Percentiles rank a stretch among this genome's conserved stretches.
These are phyloP conservation scores for Akanthomyces uredinophilus DNA, from an alignment of 2,329 filamentous ascomycete species.

Conservation along the genomic window DNA sequence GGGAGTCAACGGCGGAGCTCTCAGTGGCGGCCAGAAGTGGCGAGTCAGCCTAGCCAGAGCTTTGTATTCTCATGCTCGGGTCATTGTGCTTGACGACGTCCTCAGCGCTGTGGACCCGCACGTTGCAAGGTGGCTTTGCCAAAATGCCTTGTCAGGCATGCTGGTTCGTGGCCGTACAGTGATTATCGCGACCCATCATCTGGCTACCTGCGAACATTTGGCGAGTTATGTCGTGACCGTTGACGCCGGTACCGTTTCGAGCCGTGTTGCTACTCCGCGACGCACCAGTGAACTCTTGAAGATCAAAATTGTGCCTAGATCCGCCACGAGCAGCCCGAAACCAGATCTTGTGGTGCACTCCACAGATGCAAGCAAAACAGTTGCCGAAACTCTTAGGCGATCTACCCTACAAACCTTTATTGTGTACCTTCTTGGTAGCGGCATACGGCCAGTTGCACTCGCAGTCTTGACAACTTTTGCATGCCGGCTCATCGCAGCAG, in stretches of 20 bases:
- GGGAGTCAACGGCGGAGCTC: slow-evolving; percentile 69
- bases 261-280: not conserved
- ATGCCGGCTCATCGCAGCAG: slow-evolving; percentile 1
- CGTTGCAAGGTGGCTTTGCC: slow-evolving; percentile 16
- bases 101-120: slow-evolving; percentile 71
- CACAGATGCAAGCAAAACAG: not conserved
- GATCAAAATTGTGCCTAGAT: not conserved
- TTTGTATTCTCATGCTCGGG: slow-evolving; percentile 64
- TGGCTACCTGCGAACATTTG: not conserved
- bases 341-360: not conserved
- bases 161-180: slow-evolving; percentile 14
- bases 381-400: not conserved
- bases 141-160: slow-evolving; percentile 9
- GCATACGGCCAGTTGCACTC: not conserved
- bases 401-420: not conserved
- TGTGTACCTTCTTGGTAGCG: slow-evolving; percentile 5
- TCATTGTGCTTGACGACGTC: slow-evolving; percentile 68
- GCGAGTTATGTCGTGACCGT: slow-evolving; percentile 11
- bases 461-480: not conserved
- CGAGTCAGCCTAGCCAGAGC: slow-evolving; percentile 67
- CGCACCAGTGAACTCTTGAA: not conserved
- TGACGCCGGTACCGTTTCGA: slow-evolving; percentile 6
- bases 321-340: not conserved
- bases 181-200: slow-evolving; percentile 17
- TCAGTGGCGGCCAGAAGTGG: slow-evolving; percentile 72